phyloP scores from a whole-genome alignment of 768 basidiomycete genomes.

The Sutorius australiensis region DNA sequence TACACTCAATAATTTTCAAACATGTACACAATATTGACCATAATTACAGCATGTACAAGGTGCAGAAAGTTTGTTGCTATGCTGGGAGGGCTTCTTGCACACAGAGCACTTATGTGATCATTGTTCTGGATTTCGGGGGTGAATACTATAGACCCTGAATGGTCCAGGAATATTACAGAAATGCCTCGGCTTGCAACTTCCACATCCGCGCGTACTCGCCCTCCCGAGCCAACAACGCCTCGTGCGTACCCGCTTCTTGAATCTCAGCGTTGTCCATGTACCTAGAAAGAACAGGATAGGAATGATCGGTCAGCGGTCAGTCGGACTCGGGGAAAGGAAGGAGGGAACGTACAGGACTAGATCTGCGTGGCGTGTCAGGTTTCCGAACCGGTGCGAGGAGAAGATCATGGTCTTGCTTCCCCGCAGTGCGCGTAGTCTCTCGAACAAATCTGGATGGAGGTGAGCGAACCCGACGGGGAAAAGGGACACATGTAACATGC shows the following conservation, averaged over 20 bases:
- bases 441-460: conserved; percentile 52
- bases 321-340: too few species aligned
- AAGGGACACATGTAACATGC: conserved; percentile 19
- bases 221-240: conserved; percentile 45
- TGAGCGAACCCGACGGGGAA: not conserved
- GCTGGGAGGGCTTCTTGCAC: too few species aligned
- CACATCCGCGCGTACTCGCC: conserved; percentile 75
- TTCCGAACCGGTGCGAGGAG: conserved; percentile 62
- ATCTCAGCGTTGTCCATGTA: conserved; percentile 65
- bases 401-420: conserved; percentile 83
- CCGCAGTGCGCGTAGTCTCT: conserved; percentile 59
- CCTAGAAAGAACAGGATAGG: conserved; percentile 32
- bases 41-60: too few species aligned
- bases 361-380: conserved; percentile 68
- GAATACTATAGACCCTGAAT: too few species aligned
- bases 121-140: too few species aligned
- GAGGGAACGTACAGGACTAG: conserved; percentile 50
- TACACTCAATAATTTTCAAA: too few species aligned
- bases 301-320: not conserved
- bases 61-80: too few species aligned
- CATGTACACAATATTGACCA: too few species aligned
- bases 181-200: conserved; percentile 70
- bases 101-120: too few species aligned
- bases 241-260: conserved; percentile 65
- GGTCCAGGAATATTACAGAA: conserved; percentile 44